Percentiles rank a stretch among this genome's conserved stretches.
phyloP scores from a whole-genome alignment of 352 stramenopile species.

The Phytophthora hibernalis region DNA sequence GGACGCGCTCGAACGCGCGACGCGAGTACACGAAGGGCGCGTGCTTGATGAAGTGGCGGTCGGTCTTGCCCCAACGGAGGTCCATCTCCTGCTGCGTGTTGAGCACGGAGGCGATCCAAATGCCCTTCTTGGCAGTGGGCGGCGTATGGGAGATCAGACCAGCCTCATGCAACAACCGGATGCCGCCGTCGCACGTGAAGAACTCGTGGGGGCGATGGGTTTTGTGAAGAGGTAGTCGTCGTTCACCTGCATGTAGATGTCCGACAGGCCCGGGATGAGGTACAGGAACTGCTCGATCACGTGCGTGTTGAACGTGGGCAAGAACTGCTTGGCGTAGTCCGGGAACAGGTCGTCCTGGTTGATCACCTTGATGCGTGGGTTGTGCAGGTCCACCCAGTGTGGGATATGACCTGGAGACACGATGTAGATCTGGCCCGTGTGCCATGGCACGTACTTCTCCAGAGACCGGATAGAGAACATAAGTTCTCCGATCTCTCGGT shows the following conservation, averaged over 20 bases:
- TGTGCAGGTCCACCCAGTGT: conserved; percentile 82
- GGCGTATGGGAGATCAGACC: conserved; percentile 81
- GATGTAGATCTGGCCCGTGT: conserved; percentile 87
- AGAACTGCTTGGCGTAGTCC: conserved; percentile 78
- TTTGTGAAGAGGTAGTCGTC: conserved; percentile 92
- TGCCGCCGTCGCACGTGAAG: conserved; percentile 89
- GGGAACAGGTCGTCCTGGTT: conserved; percentile 90
- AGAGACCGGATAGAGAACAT: conserved; percentile 90
- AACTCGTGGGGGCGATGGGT: conserved; percentile 83
- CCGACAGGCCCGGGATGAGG: conserved; percentile 82
- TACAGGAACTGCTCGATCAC: conserved; percentile 92
- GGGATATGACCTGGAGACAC: conserved; percentile 85
- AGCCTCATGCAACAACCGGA: conserved; percentile 80
- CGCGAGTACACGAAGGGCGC: conserved; percentile 90
- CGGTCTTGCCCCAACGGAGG: conserved; percentile 75
- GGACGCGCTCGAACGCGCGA: conserved; percentile 83
- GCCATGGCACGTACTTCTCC: conserved; percentile 85
- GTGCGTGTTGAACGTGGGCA: conserved; percentile 90
- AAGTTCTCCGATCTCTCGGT: conserved; percentile 90
- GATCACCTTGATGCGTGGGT: conserved; percentile 86
- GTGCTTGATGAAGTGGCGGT: conserved; percentile 90
- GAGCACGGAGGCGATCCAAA: conserved; percentile 89
- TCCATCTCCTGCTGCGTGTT: conserved; percentile 92
- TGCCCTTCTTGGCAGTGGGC: conserved; percentile 81
- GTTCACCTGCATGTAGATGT: conserved; percentile 92